Evolutionary conservation across 208 protist genomes (phyloP).

Genomic region (Crithidia bombi): DNA sequence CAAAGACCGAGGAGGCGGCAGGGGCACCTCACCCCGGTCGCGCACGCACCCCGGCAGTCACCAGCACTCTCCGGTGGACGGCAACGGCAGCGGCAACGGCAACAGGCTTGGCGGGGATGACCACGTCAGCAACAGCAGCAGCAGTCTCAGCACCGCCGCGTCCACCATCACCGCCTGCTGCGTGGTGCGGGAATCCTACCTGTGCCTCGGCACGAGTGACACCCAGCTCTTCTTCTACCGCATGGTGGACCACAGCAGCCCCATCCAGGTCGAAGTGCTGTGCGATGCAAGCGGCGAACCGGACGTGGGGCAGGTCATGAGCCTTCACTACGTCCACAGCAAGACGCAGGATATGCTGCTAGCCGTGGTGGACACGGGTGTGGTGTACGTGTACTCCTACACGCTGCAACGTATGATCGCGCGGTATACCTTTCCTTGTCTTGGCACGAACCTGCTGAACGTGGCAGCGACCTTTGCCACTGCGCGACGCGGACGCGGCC

Average conservation of each 20-base stretch:
- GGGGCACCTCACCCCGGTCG: neutral
- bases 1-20: neutral
- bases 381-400: slow-evolving; percentile 80
- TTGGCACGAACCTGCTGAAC: neutral
- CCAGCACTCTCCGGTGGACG: neutral
- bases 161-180: slow-evolving; percentile 85
- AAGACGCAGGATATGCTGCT: slow-evolving; percentile 77
- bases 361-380: slow-evolving; percentile 66
- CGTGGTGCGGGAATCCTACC: slow-evolving; percentile 77
- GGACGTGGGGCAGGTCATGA: slow-evolving; percentile 65
- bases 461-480: neutral
- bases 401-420: slow-evolving; percentile 45
- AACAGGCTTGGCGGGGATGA: neutral
- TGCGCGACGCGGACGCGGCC: neutral
- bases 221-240: slow-evolving; percentile 78
- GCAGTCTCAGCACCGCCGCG: slow-evolving; percentile 1
- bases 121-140: neutral
- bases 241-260: slow-evolving; percentile 59
- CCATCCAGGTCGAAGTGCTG: slow-evolving; percentile 63
- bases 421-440: slow-evolving; percentile 33
- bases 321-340: slow-evolving; percentile 74
- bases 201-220: slow-evolving; percentile 82
- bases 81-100: neutral
- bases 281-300: slow-evolving; percentile 36
- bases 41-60: neutral